phyloP scores from a whole-genome alignment of 2,329 filamentous ascomycete species.

The Talaromyces sp. region DNA sequence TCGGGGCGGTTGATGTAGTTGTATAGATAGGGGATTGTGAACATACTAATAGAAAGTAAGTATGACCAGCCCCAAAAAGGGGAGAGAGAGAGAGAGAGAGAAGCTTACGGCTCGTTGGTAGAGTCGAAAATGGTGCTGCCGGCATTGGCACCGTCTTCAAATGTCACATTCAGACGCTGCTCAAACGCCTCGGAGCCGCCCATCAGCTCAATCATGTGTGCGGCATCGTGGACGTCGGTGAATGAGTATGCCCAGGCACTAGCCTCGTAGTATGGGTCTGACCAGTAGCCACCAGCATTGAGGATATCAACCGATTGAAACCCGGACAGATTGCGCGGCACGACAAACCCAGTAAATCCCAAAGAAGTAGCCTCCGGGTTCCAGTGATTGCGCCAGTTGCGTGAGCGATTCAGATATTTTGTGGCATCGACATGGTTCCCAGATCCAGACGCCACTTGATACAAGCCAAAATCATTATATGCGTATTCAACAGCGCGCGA shows the following conservation, averaged over 20 bases:
- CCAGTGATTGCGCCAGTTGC: constrained; percentile 65
- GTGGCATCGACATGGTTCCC: constrained; percentile 50
- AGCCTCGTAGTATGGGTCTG: constrained; percentile 65
- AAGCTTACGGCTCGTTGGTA: constrained; percentile 59
- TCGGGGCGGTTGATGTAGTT: constrained; percentile 59
- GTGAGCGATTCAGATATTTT: constrained; percentile 55
- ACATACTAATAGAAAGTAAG: neutral
- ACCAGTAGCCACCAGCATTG: constrained; percentile 56
- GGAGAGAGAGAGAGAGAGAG: neutral
- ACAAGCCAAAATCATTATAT: constrained; percentile 69
- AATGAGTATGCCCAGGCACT: constrained; percentile 70
- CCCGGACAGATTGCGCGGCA: constrained; percentile 60
- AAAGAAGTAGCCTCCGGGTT: constrained; percentile 54
- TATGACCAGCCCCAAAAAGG: neutral
- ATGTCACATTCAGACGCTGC: constrained; percentile 53
- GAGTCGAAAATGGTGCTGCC: constrained; percentile 54
- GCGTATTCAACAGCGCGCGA: constrained; percentile 72
- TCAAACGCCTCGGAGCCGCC: constrained; percentile 44
- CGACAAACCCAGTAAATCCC: constrained; percentile 64
- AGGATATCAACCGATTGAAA: constrained; percentile 66
- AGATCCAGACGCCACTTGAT: constrained; percentile 54
- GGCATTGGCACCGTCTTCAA: constrained; percentile 30
- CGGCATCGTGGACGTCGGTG: constrained; percentile 62
- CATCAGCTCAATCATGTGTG: constrained; percentile 46
- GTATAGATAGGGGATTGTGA: constrained; percentile 53